Conservation (phyloP, 108 stramenopile genomes). For the Seminavis robusta region DNA sequence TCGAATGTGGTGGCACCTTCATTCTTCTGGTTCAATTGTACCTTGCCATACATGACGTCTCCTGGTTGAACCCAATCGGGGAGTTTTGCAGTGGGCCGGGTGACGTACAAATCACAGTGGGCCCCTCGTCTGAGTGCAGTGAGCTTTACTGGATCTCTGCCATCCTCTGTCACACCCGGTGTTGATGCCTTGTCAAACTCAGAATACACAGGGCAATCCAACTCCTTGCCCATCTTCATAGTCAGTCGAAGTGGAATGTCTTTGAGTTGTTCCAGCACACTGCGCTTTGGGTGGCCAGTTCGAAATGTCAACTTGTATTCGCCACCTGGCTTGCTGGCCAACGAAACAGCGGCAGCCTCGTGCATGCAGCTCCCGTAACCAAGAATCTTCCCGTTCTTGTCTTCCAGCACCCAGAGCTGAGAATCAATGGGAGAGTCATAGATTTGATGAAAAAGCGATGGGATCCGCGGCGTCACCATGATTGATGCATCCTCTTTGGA, state of each 20-base stretch:
- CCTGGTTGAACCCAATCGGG: slow-evolving; percentile 30
- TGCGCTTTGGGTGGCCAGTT: slow-evolving; percentile 30
- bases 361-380: slow-evolving; percentile 34
- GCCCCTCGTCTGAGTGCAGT: slow-evolving; percentile 16
- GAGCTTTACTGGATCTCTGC: slow-evolving; percentile 1
- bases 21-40: slow-evolving; percentile 24
- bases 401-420: slow-evolving; percentile 33
- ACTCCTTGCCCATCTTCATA: slow-evolving; percentile 7
- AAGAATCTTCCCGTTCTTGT: slow-evolving; percentile 21
- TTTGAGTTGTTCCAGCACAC: slow-evolving; percentile 31
- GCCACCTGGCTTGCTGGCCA: slow-evolving; percentile 34
- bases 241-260: slow-evolving; percentile 26
- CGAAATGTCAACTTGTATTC: slow-evolving; percentile 23
- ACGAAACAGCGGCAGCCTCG: slow-evolving; percentile 18
- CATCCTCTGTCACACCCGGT: slow-evolving; percentile 18
- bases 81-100: slow-evolving; percentile 23
- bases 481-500: slow-evolving; percentile 26
- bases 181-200: slow-evolving; percentile 35
- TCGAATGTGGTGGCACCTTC: slow-evolving; percentile 19
- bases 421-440: slow-evolving; percentile 43
- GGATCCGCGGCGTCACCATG: slow-evolving; percentile 20
- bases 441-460: slow-evolving; percentile 28
- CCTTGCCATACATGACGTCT: slow-evolving; percentile 25
- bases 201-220: slow-evolving; percentile 19
- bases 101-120: slow-evolving; percentile 32